Conservation (phyloP, 73 alveolate species). For the Paramecium sonneborni region DNA sequence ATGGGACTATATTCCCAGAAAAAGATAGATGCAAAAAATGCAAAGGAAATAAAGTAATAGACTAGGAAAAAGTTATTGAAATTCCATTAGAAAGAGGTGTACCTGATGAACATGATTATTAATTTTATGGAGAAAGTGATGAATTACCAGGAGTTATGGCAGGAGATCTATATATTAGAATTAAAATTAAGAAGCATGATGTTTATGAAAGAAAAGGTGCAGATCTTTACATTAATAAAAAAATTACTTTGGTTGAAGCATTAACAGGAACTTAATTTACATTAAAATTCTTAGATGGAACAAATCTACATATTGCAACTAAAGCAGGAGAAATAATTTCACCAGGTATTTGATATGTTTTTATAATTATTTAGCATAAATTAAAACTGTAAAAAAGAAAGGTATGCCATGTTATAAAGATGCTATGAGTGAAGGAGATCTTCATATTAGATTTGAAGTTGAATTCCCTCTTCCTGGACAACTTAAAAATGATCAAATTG, state of each 20-base stretch:
- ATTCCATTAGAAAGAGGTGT: conserved; percentile 95
- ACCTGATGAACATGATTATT: conserved; percentile 94
- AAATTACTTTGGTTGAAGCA: conserved; percentile 93
- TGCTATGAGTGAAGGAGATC: conserved; percentile 66
- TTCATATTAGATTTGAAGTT: conserved; percentile 46
- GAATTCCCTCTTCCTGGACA: neutral
- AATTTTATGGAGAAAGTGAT: conserved; percentile 97
- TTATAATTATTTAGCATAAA: conserved; percentile 29
- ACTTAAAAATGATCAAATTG: neutral
- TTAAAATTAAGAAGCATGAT: conserved; percentile 83
- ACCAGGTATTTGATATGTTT: conserved; percentile 77
- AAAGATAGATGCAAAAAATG: conserved; percentile 88
- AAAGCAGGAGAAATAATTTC: conserved; percentile 93
- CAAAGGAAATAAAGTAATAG: conserved; percentile 81
- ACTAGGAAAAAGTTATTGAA: conserved; percentile 87
- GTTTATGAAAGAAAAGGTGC: conserved; percentile 94
- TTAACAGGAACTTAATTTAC: conserved; percentile 91
- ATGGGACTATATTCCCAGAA: conserved; percentile 86
- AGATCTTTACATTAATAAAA: conserved; percentile 87
- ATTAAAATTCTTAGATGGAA: conserved; percentile 93
- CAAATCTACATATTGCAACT: conserved; percentile 80
- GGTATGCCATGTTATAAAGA: conserved; percentile 91
- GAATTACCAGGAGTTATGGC: conserved; percentile 97
- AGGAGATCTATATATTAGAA: conserved; percentile 94
- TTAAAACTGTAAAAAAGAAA: conserved; percentile 84